Evolutionary conservation across 2,329 filamentous ascomycete species (phyloP), one percentile per base, ranked within the genome.

Genomic region (Curvularia sp.): DNA sequence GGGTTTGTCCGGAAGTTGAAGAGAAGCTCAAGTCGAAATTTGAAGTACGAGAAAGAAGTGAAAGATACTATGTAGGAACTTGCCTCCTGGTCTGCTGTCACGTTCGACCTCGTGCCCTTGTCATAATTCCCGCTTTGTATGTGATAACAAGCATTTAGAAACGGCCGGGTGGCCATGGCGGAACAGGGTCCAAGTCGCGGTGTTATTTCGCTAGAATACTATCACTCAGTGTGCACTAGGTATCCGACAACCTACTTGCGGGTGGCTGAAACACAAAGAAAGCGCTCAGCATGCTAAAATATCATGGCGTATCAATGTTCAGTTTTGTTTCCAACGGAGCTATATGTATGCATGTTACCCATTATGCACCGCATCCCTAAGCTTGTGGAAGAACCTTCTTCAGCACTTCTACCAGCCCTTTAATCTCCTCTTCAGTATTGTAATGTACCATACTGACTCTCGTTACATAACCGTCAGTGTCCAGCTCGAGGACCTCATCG

Each of bases 391-490:
- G 62, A 0, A 84, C 78, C 61, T 81, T 80, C 58, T 87, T 82
- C 54, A 89, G 66, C 1, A 83, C 78, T 34, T 79, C 77, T 19
- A 87, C 80, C 54, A 87, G 80, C 8, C 72, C 78, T 45, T 79
- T 76, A 3, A 88, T 79, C 70, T 89, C 87, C 3, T 86, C 83
- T 64, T 85, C 85, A 2, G 87, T 90, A 66, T 92, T 92, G 70
- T 92, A 92, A 74, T 91, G 89, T 53, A 89, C 83, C 80, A 91
- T 81, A 66, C 87, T 90, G n/a, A 91, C 86, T 61, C 89, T 81
- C 4, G 89, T 82, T 8, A 91, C 84, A 0, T 43, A 43, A 5
- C 88, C 89, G 64, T 90, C 83, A 8, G 83, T 79, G 0, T 80
- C 82, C 49, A 90, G 74, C 0, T 81, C 81, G 36, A 91, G 70